Conservation (phyloP, 331 rosid species). For the Prunus yedoensis region DNA sequence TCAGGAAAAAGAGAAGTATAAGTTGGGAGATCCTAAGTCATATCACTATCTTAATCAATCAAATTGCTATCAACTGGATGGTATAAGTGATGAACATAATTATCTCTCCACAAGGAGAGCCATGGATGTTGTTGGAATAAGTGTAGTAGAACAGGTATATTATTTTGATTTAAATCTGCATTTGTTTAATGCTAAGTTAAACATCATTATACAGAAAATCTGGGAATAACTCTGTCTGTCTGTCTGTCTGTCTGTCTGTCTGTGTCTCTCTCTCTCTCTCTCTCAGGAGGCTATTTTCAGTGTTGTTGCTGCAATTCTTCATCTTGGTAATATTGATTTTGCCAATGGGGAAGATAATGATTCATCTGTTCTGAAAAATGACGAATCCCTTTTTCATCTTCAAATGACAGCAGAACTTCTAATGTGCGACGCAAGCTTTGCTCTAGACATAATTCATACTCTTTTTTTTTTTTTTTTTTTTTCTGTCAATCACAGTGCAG, state of each 20-base stretch:
- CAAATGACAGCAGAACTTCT: conserved; percentile 84
- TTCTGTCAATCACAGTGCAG: background rate
- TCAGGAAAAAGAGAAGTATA: conserved; percentile 80
- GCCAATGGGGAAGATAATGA: conserved; percentile 65
- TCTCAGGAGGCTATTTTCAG: conserved; percentile 85
- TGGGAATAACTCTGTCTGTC: conserved; percentile 19
- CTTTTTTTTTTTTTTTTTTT: background rate
- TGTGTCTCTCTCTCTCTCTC: conserved; percentile 19
- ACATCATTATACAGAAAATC: conserved; percentile 15
- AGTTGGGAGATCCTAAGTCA: conserved; percentile 75
- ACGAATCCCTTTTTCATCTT: conserved; percentile 71
- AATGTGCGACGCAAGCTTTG: conserved; percentile 48
- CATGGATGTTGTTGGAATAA: conserved; percentile 91
- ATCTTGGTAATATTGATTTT: conserved; percentile 82
- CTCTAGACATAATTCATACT: conserved; percentile 17
- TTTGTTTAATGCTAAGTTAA: conserved; percentile 10
- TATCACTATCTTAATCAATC: conserved; percentile 94
- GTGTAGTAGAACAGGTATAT: conserved; percentile 73
- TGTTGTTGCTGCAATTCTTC: conserved; percentile 91
- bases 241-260: conserved; percentile 7
- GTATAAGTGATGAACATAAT: conserved; percentile 69
- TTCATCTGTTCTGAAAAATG: conserved; percentile 71
- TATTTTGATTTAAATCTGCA: conserved; percentile 19
- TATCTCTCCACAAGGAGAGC: conserved; percentile 89
- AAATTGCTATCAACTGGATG: conserved; percentile 70